Evolutionary conservation across 306 rosid genomes (phyloP), one percentile per base, ranked within the genome.

Genomic region (Gastrolobium villosum): DNA sequence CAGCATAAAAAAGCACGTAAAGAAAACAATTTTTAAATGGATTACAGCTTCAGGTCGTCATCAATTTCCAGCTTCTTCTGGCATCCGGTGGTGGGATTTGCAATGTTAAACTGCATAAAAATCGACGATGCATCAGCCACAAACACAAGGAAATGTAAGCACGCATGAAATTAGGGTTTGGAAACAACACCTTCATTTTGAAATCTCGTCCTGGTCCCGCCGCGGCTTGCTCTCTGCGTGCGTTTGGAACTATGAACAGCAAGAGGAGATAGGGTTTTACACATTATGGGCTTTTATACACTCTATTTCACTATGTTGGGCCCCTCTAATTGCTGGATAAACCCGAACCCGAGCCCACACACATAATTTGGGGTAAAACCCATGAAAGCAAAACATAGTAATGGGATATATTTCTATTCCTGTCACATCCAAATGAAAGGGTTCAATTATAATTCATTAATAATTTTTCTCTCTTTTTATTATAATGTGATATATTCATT

Each of bases 61-160:
- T 81, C 84, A 30, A 81, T 81, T 60, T 81, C 84, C 30, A 81
- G 80, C 57, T 81, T 81, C 80, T 74, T 81, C 71, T 81, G 84
- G 71, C 84, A 81, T 59, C 84, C 84, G 66, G 80, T 74, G 13
- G 84, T 81, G 7, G 84, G 80, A 59, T 74, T 81, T 6, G 84
- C 84, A 57, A 81, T 71, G 71, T 81, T 81, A 55, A 66, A 81
- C 84, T 81, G 84, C 78, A 61, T 4, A 52, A 14, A 72, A 70
- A 11, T 3, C 7, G 39, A 54, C 40, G 0, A 15, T 54, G 31
- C 2, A 6, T 73, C 11, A 74, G 64, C 14, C 2, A 2, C 3
- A 26, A n/a, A 53, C 13, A 28, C 11, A n/a, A 57, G 1, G 43
- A 28, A 28, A 31, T 66, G 48, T 3, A 55, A 65, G 70, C 2